These are phyloP conservation scores for Thuja plicata DNA, from an alignment of 83 land plant species.

Conservation along the genomic window DNA sequence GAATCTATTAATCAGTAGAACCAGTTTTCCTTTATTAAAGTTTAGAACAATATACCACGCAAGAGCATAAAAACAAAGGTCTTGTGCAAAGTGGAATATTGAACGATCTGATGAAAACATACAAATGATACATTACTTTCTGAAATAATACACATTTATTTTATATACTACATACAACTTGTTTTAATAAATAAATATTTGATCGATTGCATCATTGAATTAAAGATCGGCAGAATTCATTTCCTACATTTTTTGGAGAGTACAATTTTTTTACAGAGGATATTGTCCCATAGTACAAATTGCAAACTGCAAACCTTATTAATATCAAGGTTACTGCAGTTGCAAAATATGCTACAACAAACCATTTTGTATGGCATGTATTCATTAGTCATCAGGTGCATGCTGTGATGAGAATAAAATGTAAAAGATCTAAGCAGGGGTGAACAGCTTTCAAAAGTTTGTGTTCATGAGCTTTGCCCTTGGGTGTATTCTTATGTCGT, in stretches of 20 bases:
- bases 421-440: background rate
- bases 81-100: background rate
- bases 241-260: background rate
- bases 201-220: constrained; percentile 13
- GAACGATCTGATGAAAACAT: background rate
- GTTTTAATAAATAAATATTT: background rate
- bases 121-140: constrained; percentile 2
- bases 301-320: constrained; percentile 12
- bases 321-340: constrained; percentile 9
- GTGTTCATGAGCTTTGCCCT: constrained; percentile 54
- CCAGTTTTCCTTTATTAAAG: background rate
- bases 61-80: background rate
- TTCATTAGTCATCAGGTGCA: background rate
- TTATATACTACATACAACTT: background rate
- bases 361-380: background rate
- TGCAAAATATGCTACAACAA: constrained; percentile 18
- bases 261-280: background rate
- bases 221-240: background rate
- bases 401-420: background rate
- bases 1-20: background rate
- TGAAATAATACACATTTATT: constrained; percentile 13
- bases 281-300: constrained; percentile 15
- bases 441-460: constrained; percentile 38
- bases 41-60: background rate
- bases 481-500: constrained; percentile 45